Evolutionary conservation across 352 stramenopile species (phyloP).

Genomic region (Pythium pectinolyticum): DNA sequence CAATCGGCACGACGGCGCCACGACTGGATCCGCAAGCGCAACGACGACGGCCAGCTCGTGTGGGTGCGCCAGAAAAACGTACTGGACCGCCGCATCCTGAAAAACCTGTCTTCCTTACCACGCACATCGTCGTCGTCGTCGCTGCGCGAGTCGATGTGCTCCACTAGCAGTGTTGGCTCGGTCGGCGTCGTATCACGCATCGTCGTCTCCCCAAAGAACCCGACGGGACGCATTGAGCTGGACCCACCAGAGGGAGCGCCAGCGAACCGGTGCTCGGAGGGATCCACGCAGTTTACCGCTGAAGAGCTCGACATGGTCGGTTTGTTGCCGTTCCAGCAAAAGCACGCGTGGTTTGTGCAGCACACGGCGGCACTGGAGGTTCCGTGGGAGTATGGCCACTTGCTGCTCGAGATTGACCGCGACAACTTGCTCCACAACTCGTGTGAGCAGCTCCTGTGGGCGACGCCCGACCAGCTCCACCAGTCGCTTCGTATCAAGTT

Average conservation of each 20-base stretch:
- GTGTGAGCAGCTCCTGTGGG: constrained; percentile 84
- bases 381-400: constrained; percentile 85
- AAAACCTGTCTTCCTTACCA: constrained; percentile 36
- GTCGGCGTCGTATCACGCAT: constrained; percentile 76
- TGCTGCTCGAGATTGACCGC: constrained; percentile 84
- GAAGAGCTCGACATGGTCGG: constrained; percentile 75
- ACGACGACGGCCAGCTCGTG: constrained; percentile 76
- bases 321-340: constrained; percentile 80
- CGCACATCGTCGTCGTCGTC: constrained; percentile 60
- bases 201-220: constrained; percentile 74
- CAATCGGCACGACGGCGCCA: constrained; percentile 82
- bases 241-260: constrained; percentile 63
- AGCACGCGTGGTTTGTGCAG: constrained; percentile 88
- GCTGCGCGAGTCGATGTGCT: constrained; percentile 70
- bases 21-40: constrained; percentile 78
- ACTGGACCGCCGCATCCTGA: constrained; percentile 71
- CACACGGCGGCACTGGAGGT: constrained; percentile 84
- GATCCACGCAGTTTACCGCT: constrained; percentile 53
- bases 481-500: constrained; percentile 90
- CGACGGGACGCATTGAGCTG: constrained; percentile 68
- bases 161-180: constrained; percentile 54
- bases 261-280: constrained; percentile 58
- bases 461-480: constrained; percentile 79
- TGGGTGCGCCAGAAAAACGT: constrained; percentile 82
- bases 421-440: constrained; percentile 90